phyloP scores from a whole-genome alignment of 441 rosid species.

The Erysimum pusillum region DNA sequence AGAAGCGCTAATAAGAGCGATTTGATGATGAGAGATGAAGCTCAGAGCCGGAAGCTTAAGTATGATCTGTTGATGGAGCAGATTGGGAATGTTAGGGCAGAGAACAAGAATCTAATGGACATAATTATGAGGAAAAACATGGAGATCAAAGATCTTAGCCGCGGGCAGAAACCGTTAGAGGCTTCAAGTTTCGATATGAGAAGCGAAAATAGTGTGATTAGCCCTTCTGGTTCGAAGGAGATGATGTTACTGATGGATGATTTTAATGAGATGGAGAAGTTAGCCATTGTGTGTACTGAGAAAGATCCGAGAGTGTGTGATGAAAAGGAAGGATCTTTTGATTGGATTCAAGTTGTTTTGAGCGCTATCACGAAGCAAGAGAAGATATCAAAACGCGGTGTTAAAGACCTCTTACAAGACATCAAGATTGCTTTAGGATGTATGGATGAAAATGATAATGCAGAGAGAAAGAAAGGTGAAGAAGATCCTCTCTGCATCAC shows the following conservation, averaged over 20 bases:
- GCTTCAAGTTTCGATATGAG: constrained; percentile 47
- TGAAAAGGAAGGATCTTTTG: constrained; percentile 53
- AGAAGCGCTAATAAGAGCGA: constrained; percentile 53
- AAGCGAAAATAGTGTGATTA: constrained; percentile 52
- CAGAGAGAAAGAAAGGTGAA: constrained; percentile 38
- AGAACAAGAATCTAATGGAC: constrained; percentile 68
- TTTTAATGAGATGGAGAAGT: constrained; percentile 66
- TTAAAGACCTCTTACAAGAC: constrained; percentile 72
- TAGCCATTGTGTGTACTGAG: constrained; percentile 64
- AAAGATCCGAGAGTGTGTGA: constrained; percentile 43
- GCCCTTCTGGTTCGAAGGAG: constrained; percentile 67
- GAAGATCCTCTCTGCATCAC: constrained; percentile 52
- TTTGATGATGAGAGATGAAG: constrained; percentile 63
- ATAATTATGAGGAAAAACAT: constrained; percentile 53
- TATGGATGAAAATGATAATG: constrained; percentile 45
- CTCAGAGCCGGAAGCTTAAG: constrained; percentile 50
- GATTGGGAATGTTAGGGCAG: constrained; percentile 59
- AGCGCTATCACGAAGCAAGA: constrained; percentile 70
- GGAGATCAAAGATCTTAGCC: constrained; percentile 53
- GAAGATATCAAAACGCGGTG: constrained; percentile 62
- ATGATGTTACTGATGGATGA: constrained; percentile 62
- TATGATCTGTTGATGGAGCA: constrained; percentile 61
- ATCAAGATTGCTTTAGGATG: constrained; percentile 77
- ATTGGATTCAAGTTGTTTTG: constrained; percentile 88
- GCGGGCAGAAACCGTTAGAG: constrained; percentile 50